A percentile compares a stretch with the other conserved stretches of the same genome.
These are phyloP conservation scores for Brachypodium distachyon DNA, from an alignment of 202 grass and related monocot species.

Conservation along the genomic window DNA sequence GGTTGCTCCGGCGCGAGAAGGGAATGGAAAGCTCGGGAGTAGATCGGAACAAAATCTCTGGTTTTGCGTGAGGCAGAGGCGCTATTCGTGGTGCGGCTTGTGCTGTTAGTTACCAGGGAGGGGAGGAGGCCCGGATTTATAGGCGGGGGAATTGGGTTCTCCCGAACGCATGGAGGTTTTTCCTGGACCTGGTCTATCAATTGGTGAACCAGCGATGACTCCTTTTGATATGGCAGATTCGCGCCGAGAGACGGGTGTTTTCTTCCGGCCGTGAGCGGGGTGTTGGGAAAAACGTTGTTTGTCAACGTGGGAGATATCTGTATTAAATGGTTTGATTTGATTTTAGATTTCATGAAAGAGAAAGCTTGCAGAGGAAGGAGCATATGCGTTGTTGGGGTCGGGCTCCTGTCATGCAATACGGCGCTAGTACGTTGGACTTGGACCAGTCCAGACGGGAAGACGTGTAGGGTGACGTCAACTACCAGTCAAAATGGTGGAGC, in stretches of 20 bases:
- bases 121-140: constrained; percentile 25
- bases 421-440: background rate
- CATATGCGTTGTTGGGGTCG: background rate
- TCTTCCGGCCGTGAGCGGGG: background rate
- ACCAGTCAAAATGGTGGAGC: too few species aligned
- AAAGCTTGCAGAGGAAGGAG: constrained; percentile 35
- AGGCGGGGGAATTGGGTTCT: background rate
- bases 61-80: background rate
- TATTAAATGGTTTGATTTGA: background rate
- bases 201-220: background rate
- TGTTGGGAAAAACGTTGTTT: background rate
- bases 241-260: background rate
- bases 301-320: background rate
- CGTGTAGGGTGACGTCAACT: constrained; percentile 45
- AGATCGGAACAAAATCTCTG: background rate
- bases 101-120: background rate
- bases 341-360: background rate
- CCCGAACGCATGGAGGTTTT: background rate
- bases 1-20: background rate
- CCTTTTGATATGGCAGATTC: background rate
- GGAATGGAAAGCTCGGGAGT: background rate
- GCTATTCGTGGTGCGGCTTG: constrained; percentile 11
- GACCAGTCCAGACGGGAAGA: constrained; percentile 35
- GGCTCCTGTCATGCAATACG: too few species aligned
- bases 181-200: background rate